phyloP scores from a whole-genome alignment of 2,329 filamentous ascomycete species.

The Fusarium proliferatum region DNA sequence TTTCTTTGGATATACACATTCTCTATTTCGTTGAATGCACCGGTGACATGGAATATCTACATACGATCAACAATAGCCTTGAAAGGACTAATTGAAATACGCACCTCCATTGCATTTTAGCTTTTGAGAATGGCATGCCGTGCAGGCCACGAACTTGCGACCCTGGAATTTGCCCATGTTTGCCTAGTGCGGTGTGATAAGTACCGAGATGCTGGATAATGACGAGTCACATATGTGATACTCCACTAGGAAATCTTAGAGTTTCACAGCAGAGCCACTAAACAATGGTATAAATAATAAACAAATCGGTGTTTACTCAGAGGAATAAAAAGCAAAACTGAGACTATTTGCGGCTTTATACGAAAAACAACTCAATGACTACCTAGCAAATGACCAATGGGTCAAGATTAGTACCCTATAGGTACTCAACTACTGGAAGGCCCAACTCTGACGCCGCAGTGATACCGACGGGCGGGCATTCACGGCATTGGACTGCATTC shows the following conservation, averaged over 20 bases:
- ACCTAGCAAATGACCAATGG: background rate
- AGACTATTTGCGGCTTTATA: background rate
- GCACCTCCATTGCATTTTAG: conserved; percentile 6
- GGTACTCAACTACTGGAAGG: background rate
- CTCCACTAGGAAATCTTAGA: background rate
- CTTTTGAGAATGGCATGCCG: background rate
- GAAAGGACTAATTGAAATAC: background rate
- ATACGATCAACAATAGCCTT: background rate
- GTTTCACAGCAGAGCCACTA: background rate
- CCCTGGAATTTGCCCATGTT: background rate
- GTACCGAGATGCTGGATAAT: background rate
- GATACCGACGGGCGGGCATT: background rate
- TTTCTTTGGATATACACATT: background rate
- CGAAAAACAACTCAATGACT: too few relatives aligned
- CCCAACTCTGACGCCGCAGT: background rate
- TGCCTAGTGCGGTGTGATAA: background rate
- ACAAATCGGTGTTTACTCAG: background rate
- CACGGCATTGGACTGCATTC: background rate
- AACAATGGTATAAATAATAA: background rate
- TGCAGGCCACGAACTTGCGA: conserved; percentile 1
- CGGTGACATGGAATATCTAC: background rate
- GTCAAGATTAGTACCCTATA: background rate
- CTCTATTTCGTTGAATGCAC: background rate
- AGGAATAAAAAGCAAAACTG: background rate
- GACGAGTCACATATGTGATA: background rate